A percentile compares a stretch with the other conserved stretches of the same genome.
Conservation (phyloP, 306 rosid species). For the Vicia sativa region DNA sequence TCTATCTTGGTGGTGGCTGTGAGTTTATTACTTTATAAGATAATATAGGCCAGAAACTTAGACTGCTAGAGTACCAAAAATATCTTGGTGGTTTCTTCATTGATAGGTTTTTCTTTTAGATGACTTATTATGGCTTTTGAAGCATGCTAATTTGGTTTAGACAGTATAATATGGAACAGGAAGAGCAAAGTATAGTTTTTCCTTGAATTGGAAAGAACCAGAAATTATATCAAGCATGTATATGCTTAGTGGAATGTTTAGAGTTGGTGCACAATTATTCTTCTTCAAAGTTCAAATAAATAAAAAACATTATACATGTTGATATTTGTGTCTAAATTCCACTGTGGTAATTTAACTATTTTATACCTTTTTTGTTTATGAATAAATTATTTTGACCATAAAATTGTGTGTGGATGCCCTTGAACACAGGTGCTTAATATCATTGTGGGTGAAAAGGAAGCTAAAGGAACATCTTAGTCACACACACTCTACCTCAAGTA, state of each 20-base stretch:
- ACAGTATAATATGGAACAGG: background rate
- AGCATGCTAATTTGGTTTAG: no score
- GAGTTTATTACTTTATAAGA: no score
- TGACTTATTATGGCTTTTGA: no score
- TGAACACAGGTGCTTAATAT: conserved; percentile 74
- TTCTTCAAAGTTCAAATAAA: no score
- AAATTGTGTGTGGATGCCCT: conserved; percentile 2
- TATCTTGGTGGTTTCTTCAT: no score
- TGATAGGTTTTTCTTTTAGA: no score
- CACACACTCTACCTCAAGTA: conserved; percentile 87
- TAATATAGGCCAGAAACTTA: no score
- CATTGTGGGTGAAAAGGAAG: conserved; percentile 83
- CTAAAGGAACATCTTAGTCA: conserved; percentile 90
- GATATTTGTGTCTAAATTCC: no score
- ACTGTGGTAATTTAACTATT: background rate
- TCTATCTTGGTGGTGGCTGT: no score
- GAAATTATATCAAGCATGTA: background rate
- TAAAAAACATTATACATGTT: no score
- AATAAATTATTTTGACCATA: background rate
- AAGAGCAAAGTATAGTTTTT: background rate
- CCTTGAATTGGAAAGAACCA: conserved; percentile 18
- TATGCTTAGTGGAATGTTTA: background rate
- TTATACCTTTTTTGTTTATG: conserved; percentile 8
- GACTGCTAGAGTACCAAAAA: no score
- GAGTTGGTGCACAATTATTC: no score